phyloP scores from a whole-genome alignment of 208 protist species.

The Trypanosoma conorhini region DNA sequence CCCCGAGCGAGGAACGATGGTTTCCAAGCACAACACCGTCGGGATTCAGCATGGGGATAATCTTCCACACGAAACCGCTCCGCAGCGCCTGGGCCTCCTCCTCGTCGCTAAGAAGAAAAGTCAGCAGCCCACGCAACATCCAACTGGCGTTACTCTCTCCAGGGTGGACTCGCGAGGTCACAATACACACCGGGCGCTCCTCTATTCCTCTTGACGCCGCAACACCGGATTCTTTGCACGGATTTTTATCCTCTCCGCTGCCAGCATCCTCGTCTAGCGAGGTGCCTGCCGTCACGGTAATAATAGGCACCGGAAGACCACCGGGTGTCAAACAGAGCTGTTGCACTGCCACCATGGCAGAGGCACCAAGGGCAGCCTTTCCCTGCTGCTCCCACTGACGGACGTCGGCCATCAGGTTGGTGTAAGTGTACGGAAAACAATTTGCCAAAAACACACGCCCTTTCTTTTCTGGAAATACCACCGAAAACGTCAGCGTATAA shows the following conservation, averaged over 20 bases:
- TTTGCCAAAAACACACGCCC: slow-evolving; percentile 94
- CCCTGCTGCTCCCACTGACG: slow-evolving; percentile 26
- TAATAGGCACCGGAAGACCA: slow-evolving; percentile 85
- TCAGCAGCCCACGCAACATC: slow-evolving; percentile 96
- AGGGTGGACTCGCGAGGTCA: slow-evolving; percentile 97
- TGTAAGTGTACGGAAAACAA: slow-evolving; percentile 97
- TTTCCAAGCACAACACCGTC: slow-evolving; percentile 98
- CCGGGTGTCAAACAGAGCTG: slow-evolving; percentile 86
- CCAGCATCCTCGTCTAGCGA: neutral
- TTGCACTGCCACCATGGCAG: slow-evolving; percentile 39
- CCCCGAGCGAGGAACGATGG: slow-evolving; percentile 95
- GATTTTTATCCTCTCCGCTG: neutral
- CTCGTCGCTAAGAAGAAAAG: slow-evolving; percentile 57
- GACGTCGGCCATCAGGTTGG: slow-evolving; percentile 76
- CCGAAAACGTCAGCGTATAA: slow-evolving; percentile 93
- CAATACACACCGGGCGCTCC: slow-evolving; percentile 70
- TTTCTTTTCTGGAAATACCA: slow-evolving; percentile 72
- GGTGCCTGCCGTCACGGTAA: slow-evolving; percentile 88
- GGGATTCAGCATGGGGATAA: slow-evolving; percentile 98
- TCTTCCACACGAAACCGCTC: slow-evolving; percentile 90
- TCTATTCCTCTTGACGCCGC: slow-evolving; percentile 27
- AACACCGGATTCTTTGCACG: neutral
- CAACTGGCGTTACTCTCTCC: slow-evolving; percentile 97
- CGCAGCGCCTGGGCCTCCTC: slow-evolving; percentile 37
- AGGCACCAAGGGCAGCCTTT: slow-evolving; percentile 3